phyloP scores from a whole-genome alignment of 2,329 filamentous ascomycete genomes.

The Nigrospora sphaerica region DNA sequence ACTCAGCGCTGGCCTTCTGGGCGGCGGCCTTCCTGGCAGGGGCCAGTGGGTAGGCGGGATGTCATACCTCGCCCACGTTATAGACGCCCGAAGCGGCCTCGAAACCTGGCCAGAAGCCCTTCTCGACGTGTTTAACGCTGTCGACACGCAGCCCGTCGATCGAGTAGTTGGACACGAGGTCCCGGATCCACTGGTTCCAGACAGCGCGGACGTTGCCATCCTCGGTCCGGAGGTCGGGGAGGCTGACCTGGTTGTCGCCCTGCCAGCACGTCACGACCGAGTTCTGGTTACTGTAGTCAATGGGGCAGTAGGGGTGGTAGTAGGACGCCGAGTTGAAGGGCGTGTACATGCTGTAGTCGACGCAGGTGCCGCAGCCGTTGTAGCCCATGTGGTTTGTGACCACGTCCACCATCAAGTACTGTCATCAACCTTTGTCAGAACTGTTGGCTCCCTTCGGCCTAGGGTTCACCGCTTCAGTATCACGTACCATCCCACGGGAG shows the following conservation, averaged over 20 bases:
- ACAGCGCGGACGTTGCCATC: constrained; percentile 30
- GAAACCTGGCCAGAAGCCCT: constrained; percentile 40
- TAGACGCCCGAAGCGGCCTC: constrained; percentile 37
- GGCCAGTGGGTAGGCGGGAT: too few species aligned
- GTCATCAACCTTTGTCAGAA: too few species aligned
- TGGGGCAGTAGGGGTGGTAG: constrained; percentile 48
- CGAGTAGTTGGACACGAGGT: constrained; percentile 41
- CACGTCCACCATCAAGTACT: constrained; percentile 54
- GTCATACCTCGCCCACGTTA: constrained; percentile 35
- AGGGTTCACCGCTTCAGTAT: neutral
- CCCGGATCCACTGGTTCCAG: constrained; percentile 39
- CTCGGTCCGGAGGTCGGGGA: constrained; percentile 39
- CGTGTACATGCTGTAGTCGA: constrained; percentile 46
- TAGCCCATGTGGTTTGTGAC: constrained; percentile 53
- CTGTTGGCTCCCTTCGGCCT: too few species aligned
- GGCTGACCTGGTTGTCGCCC: constrained; percentile 35
- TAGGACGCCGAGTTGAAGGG: constrained; percentile 48
- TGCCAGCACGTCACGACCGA: constrained; percentile 39
- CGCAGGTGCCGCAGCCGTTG: constrained; percentile 32
- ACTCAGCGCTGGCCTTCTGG: too few species aligned
- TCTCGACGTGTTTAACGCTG: constrained; percentile 40
- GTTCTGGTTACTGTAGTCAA: constrained; percentile 39
- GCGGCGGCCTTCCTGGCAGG: too few species aligned
- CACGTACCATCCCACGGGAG: constrained; percentile 39
- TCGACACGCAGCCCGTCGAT: constrained; percentile 45